Evolutionary conservation across 805 yeast genomes (phyloP).

Genomic region (Yamadazyma philogaea): DNA sequence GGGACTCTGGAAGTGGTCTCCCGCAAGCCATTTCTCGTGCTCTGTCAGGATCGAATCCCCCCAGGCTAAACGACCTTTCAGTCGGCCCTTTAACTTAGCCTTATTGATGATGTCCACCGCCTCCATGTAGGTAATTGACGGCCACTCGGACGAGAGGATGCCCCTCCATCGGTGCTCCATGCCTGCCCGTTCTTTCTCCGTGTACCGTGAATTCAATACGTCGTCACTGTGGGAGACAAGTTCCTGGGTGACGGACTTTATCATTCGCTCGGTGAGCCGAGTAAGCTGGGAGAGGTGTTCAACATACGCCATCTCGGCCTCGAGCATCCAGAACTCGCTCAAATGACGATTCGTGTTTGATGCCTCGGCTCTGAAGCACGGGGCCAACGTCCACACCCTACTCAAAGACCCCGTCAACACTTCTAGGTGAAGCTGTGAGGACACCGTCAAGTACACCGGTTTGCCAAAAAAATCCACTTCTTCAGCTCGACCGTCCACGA

Average conservation of each 20-base stretch:
- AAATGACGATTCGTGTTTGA: conserved; percentile 90
- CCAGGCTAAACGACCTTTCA: conserved; percentile 40
- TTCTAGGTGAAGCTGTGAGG: conserved; percentile 89
- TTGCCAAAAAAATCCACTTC: conserved; percentile 55
- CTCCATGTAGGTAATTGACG: conserved; percentile 66
- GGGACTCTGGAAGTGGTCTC: conserved; percentile 61
- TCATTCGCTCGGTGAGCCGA: conserved; percentile 64
- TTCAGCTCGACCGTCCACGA: conserved; percentile 18
- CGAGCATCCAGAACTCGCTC: conserved; percentile 97
- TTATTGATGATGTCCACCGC: conserved; percentile 55
- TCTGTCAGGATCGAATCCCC: conserved; percentile 77
- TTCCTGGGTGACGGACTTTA: conserved; percentile 41
- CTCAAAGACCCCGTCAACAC: conserved; percentile 68
- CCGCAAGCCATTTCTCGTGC: conserved; percentile 90
- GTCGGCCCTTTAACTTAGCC: conserved; percentile 36
- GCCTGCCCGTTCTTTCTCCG: conserved; percentile 32
- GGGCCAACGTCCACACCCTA: conserved; percentile 84
- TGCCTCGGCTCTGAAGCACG: conserved; percentile 91
- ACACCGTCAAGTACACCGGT: conserved; percentile 75
- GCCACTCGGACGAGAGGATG: conserved; percentile 55
- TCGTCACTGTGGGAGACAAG: conserved; percentile 19
- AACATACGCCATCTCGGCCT: conserved; percentile 79
- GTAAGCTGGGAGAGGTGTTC: conserved; percentile 59
- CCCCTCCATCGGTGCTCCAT: conserved; percentile 58
- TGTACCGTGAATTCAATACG: conserved; percentile 33